Base-by-base conservation (phyloP, 2,329 filamentous ascomycete genomes). In the Scytalidium sp. region DNA sequence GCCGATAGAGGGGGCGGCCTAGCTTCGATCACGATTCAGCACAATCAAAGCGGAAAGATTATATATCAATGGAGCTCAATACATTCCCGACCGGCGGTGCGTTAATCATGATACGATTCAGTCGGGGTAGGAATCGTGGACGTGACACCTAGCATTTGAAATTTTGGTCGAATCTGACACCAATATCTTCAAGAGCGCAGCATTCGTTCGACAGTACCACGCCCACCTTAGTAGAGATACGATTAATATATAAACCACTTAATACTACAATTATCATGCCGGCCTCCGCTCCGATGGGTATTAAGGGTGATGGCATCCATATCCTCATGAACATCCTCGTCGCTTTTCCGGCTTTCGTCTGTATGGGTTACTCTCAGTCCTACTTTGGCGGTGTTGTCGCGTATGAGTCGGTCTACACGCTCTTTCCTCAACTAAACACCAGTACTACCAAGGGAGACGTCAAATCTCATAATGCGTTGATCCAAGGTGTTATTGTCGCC, bases 341-440 rank as follows among this genome's bases (percentile, higher is more conserved):
- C 13, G 32, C 13, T 6, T 36, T 36, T 36, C 32, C 32, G 32
- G 32, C 32, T n/a, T 36, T 36, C 32, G 17, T 36, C 32, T 36
- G 32, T 36, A 36, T 36, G 32, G 32, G 32, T n/a, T 36, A 36
- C 13, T 36, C 32, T 36, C 32, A 36, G 32, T 36, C 32, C 32
- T 36, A 36, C 32, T 36, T 36, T 36, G 6, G 13, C 13, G 32
- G 32, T 36, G 32, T 36, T 4, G 13, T 36, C 32, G 32, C 32
- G 4, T 36, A 36, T n/a, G 15, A 36, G 15, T 36, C 32, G 7
- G 32, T 36, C 6, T 36, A 36, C 15, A 36, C 32, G 32, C 32
- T 36, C 32, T 72, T 71, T 49, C 68, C 69, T 6, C 50, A 67
- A 48, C 69, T 72, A 58, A 67, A 72, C 54, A 72, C 69, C 1